Percentiles rank a stretch among this genome's conserved stretches.
phyloP scores from a whole-genome alignment of 768 basidiomycete species.

The Mrakia frigida region DNA sequence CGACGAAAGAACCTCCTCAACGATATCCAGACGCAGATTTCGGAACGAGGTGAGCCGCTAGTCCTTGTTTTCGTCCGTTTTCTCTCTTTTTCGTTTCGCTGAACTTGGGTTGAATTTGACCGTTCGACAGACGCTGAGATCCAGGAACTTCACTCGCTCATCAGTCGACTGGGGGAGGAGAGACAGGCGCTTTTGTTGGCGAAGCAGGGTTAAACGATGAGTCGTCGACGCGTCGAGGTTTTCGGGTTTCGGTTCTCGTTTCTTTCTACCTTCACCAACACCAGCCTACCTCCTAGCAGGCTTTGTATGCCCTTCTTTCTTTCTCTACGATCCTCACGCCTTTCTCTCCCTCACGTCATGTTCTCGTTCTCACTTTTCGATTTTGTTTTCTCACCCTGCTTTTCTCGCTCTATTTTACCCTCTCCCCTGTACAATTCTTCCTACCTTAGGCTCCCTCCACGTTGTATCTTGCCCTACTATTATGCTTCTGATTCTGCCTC shows the following conservation, averaged over 20 bases:
- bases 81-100: not conserved
- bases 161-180: not conserved
- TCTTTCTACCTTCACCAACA: not conserved
- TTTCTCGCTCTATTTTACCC: not conserved
- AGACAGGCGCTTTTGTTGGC: not conserved
- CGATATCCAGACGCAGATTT: conserved; percentile 5
- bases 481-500: no score
- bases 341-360: not conserved
- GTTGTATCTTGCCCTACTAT: no score
- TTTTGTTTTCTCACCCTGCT: not conserved
- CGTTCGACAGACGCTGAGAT: not conserved
- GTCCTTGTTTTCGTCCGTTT: no score
- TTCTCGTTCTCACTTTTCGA: not conserved
- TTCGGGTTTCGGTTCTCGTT: conserved; percentile 46
- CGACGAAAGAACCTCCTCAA: conserved; percentile 5
- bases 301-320: not conserved
- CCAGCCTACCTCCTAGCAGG: no score
- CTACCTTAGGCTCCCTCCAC: no score
- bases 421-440: no score
- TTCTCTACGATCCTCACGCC: not conserved
- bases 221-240: not conserved
- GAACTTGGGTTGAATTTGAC: not conserved
- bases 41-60: not conserved
- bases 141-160: not conserved
- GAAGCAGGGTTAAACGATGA: not conserved